Evolutionary conservation across 1,284 basidiomycete genomes (phyloP), one percentile per base, ranked within the genome.

Genomic region (Sanghuangporus sanghuang): DNA sequence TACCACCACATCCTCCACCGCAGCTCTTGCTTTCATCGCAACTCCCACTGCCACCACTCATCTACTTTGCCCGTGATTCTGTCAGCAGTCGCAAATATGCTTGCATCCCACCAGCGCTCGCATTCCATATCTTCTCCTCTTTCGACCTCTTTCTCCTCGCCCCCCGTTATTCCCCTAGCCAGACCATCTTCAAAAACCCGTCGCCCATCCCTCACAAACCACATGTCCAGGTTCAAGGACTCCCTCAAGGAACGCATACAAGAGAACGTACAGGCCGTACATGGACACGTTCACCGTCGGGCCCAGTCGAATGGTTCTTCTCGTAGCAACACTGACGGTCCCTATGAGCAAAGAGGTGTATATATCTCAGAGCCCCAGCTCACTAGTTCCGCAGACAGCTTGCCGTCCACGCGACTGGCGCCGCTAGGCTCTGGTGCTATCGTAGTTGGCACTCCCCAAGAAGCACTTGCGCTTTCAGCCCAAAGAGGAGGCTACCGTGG

Each of bases 371-470:
- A 90, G 69, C 85, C 86, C 14, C 84, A 83, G 70, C 73, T 84
- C 40, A 73, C 76, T 14, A 78, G 78, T 65, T 64, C 63, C 16
- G 52, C 44, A 35, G 53, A 59, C 40, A 59, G 53, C 52, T 63
- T 59, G 44, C 61, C 63, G 16, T 61, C 66, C 9, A 46, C 55
- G 14, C 64, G 64, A 16, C 36, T 62, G n/a, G 84, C 84, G 4
- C 71, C 76, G 1, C 79, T 91, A 11, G 89, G 89, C 16, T 71
- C 81, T 9, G 89, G 89, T 42, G 89, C 89, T 12, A 85, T 78
- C 2, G 76, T 92, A 23, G 90, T 92, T 39, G 79, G 85, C 65
- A 92, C 90, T 0, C 89, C 90, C 2, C 84, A 87, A 66, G 90
- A 92, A 59, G 90, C 89, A 38, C 76, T 92, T 9, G 44, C 50